These are phyloP conservation scores for Passiflora organensis DNA, from an alignment of 345 rosid genomes.

Conservation along the genomic window DNA sequence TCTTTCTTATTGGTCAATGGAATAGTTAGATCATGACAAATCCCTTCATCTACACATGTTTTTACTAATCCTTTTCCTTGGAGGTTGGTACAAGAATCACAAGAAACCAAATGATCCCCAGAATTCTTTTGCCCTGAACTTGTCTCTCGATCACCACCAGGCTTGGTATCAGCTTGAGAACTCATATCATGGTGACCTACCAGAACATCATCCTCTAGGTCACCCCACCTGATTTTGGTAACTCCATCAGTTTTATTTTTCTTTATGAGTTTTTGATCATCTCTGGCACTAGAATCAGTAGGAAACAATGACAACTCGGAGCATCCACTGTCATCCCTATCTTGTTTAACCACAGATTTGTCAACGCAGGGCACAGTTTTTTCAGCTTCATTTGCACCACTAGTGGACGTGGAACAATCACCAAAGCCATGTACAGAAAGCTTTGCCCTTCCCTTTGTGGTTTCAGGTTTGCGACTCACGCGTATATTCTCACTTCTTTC, in stretches of 20 bases:
- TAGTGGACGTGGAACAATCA: conserved; percentile 22
- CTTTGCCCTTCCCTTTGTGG: conserved; percentile 21
- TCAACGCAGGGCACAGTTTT: conserved; percentile 10
- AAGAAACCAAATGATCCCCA: conserved; percentile 21
- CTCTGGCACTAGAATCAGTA: conserved; percentile 20
- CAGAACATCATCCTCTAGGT: conserved; percentile 47
- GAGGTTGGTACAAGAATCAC: conserved; percentile 12
- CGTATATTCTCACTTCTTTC: conserved; percentile 25
- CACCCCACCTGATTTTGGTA: conserved; percentile 58
- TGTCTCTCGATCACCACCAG: conserved; percentile 25
- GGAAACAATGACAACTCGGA: conserved; percentile 11
- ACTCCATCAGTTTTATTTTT: conserved; percentile 22
- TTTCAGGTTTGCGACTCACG: conserved; percentile 26
- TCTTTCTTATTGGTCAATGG: conserved; percentile 22
- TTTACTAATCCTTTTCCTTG: conserved; percentile 15
- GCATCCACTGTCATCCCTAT: conserved; percentile 21
- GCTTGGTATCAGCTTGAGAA: conserved; percentile 30
- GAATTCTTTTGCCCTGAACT: conserved; percentile 23
- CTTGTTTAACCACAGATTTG: conserved; percentile 25
- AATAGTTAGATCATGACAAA: conserved; percentile 12
- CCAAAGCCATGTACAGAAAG: conserved; percentile 8
- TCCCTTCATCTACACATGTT: conserved; percentile 15
- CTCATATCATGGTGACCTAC: conserved; percentile 24
- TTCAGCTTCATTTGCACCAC: conserved; percentile 19
- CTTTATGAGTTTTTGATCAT: conserved; percentile 10